Evolutionary conservation across 306 rosid species (phyloP).

Genomic region (Vigna reflexopilosa): DNA sequence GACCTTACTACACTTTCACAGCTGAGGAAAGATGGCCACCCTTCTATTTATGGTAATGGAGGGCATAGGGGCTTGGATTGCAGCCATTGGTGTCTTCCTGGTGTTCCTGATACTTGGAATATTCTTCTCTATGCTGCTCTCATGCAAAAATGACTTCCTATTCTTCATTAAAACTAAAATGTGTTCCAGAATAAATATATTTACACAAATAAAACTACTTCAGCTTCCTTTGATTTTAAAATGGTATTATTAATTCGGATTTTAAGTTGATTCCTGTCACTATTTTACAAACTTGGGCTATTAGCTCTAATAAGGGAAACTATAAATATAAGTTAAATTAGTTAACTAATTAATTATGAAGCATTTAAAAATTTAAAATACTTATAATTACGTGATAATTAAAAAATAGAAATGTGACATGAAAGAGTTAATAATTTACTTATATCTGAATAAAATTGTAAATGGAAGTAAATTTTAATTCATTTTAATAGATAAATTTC

Average conservation of each 20-base stretch:
- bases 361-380: too few species aligned
- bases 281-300: too few species aligned
- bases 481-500: too few species aligned
- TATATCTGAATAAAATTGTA: too few species aligned
- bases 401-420: too few species aligned
- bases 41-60: constrained; percentile 70
- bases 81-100: constrained; percentile 86
- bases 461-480: too few species aligned
- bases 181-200: background rate
- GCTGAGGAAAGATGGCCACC: constrained; percentile 80
- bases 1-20: constrained; percentile 68
- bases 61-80: constrained; percentile 69
- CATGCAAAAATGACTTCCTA: constrained; percentile 15
- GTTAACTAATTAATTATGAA: too few species aligned
- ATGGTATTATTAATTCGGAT: background rate
- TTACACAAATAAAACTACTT: background rate
- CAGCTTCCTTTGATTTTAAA: too few species aligned
- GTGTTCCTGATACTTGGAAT: constrained; percentile 89
- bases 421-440: too few species aligned
- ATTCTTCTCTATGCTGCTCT: constrained; percentile 58
- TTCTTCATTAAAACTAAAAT: background rate
- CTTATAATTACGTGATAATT: too few species aligned
- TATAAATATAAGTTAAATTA: background rate
- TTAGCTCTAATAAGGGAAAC: background rate
- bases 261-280: background rate